Conservation (phyloP, 176 grass and related monocot genomes). For the Avena eriantha region DNA sequence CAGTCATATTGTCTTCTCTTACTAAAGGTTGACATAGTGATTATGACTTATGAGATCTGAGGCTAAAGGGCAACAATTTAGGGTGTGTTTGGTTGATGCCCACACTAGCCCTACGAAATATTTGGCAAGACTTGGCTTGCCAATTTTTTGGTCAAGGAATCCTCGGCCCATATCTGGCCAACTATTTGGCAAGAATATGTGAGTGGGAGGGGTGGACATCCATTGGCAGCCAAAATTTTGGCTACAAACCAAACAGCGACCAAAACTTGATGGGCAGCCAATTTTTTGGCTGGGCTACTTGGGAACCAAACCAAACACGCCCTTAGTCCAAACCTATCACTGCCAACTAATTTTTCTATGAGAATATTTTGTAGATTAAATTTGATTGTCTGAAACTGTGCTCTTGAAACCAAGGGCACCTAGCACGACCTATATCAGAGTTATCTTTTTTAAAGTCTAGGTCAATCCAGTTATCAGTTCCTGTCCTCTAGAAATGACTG, state of each 20-base stretch:
- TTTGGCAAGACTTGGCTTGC: too few relatives aligned
- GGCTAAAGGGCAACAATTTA: not conserved
- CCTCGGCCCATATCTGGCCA: too few relatives aligned
- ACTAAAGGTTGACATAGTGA: not conserved
- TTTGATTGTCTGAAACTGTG: not conserved
- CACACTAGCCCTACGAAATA: too few relatives aligned
- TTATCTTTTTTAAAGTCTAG: not conserved
- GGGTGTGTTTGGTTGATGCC: too few relatives aligned
- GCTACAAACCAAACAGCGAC: too few relatives aligned
- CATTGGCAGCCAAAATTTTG: too few relatives aligned
- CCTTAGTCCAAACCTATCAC: not conserved
- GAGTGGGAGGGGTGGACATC: too few relatives aligned
- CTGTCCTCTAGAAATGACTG: not conserved
- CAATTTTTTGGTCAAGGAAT: too few relatives aligned
- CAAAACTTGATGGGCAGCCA: too few relatives aligned
- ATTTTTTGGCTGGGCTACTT: too few relatives aligned
- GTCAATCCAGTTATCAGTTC: not conserved
- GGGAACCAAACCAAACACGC: too few relatives aligned
- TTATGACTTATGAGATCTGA: not conserved
- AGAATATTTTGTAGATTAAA: not conserved
- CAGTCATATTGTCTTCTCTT: not conserved
- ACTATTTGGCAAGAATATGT: too few relatives aligned
- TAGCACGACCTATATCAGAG: not conserved
- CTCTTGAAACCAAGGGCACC: not conserved
- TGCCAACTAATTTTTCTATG: not conserved